These are phyloP conservation scores for Chimonanthus salicifolius DNA, from an alignment of 164 flowering plant genomes.

Conservation along the genomic window DNA sequence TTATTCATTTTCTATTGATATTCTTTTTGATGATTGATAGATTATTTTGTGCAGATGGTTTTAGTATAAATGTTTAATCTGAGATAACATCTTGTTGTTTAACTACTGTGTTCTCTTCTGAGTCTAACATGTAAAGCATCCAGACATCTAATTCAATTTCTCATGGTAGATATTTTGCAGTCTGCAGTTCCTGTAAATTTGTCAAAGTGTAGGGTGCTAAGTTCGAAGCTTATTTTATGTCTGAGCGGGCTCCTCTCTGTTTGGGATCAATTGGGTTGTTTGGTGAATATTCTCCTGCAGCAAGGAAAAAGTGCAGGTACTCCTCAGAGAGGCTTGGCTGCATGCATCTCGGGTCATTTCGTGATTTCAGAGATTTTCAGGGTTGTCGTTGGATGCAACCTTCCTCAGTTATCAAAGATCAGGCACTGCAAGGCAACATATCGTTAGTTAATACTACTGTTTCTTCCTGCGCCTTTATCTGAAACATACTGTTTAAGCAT, in stretches of 20 bases:
- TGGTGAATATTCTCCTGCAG: slow-evolving; percentile 58
- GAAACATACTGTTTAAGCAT: slow-evolving; percentile 10
- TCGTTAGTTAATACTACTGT: slow-evolving; percentile 2
- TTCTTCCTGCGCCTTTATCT: slow-evolving; percentile 5
- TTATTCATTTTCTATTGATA: too few species aligned
- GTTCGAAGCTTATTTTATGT: slow-evolving; percentile 66
- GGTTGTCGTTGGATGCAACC: slow-evolving; percentile 37
- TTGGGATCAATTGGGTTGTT: slow-evolving; percentile 61
- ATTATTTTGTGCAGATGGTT: too few species aligned
- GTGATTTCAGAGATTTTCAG: slow-evolving; percentile 2
- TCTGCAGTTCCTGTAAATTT: slow-evolving; percentile 3
- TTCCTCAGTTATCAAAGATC: slow-evolving; percentile 14
- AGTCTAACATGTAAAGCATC: background rate
- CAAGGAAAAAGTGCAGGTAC: slow-evolving; percentile 39
- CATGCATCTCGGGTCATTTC: slow-evolving; percentile 36
- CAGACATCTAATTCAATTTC: background rate
- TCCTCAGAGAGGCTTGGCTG: slow-evolving; percentile 23
- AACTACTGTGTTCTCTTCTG: background rate
- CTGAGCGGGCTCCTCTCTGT: slow-evolving; percentile 50
- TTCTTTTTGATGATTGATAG: background rate
- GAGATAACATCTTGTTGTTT: background rate
- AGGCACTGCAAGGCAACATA: background rate
- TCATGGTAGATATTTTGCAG: background rate
- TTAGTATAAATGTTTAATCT: too few species aligned
- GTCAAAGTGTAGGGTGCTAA: slow-evolving; percentile 49